These are phyloP conservation scores for Cystobasidium pallidum DNA, from an alignment of 1,284 basidiomycete species.

Conservation along the genomic window DNA sequence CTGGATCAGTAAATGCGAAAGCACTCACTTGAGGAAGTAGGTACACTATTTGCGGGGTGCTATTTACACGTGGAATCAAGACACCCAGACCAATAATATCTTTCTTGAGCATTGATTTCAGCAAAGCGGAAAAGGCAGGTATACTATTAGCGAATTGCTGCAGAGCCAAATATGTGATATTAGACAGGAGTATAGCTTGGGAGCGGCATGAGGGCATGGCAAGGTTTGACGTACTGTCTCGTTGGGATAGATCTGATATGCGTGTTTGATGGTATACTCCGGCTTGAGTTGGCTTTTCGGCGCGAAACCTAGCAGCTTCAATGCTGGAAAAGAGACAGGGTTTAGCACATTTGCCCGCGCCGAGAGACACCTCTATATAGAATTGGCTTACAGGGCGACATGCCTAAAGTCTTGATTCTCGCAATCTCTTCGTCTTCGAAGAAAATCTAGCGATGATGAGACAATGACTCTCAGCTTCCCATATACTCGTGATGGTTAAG, in stretches of 20 bases:
- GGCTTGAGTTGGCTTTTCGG: slow-evolving; percentile 57
- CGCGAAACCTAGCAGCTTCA: slow-evolving; percentile 90
- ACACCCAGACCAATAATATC: slow-evolving; percentile 79
- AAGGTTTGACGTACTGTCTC: slow-evolving; percentile 66
- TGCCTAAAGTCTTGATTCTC: slow-evolving; percentile 74
- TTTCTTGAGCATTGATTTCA: slow-evolving; percentile 80
- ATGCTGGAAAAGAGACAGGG: slow-evolving; percentile 59
- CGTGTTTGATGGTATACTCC: slow-evolving; percentile 73
- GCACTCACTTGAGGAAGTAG: slow-evolving; percentile 77
- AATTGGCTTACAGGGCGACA: slow-evolving; percentile 68
- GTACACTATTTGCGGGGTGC: slow-evolving; percentile 78
- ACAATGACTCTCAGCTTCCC: not conserved
- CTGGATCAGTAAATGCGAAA: not conserved
- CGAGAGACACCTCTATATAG: no score
- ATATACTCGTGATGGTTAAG: not conserved
- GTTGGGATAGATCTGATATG: slow-evolving; percentile 88
- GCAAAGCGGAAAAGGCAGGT: slow-evolving; percentile 83
- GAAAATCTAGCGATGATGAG: slow-evolving; percentile 65
- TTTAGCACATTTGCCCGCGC: no score
- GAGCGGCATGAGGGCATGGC: no score
- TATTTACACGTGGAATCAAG: slow-evolving; percentile 71
- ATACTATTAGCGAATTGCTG: slow-evolving; percentile 86
- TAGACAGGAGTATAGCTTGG: no score
- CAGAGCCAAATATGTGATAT: no score
- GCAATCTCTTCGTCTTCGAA: slow-evolving; percentile 82